phyloP scores from a whole-genome alignment of 2,329 filamentous ascomycete genomes.

The Graphilbum sp. region DNA sequence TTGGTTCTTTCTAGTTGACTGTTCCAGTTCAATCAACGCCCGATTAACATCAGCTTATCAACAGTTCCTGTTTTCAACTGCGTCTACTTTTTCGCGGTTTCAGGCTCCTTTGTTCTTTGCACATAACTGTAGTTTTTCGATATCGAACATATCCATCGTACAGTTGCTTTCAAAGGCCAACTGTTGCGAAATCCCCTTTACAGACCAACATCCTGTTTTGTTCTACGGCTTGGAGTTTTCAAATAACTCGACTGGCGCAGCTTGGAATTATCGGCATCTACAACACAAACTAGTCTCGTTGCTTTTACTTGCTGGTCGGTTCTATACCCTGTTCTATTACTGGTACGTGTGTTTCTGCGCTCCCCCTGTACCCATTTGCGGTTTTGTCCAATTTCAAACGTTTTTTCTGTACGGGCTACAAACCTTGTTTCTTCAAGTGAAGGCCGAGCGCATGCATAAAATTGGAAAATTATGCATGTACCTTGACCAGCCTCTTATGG shows the following conservation, averaged over 20 bases:
- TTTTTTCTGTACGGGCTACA: too few relatives aligned
- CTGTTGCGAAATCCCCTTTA: neutral
- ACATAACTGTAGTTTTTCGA: neutral
- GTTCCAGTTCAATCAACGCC: too few relatives aligned
- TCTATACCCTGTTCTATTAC: slow-evolving; percentile 4
- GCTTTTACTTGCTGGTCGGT: slow-evolving; percentile 3
- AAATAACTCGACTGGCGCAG: slow-evolving; percentile 1
- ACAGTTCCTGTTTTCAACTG: too few relatives aligned
- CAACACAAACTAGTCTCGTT: neutral
- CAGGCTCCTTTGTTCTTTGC: neutral
- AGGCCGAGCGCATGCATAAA: too few relatives aligned
- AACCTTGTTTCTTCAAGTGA: too few relatives aligned
- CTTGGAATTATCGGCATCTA: neutral
- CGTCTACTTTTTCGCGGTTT: neutral
- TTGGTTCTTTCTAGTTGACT: too few relatives aligned
- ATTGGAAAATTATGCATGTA: too few relatives aligned
- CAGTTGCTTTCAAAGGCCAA: neutral
- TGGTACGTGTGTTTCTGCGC: slow-evolving; percentile 1
- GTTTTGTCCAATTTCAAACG: too few relatives aligned
- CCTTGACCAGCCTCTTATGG: too few relatives aligned
- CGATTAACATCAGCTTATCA: too few relatives aligned
- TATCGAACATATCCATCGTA: neutral
- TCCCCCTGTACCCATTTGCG: too few relatives aligned
- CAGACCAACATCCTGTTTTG: slow-evolving; percentile 1
- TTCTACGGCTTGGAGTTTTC: slow-evolving; percentile 6